These are phyloP conservation scores for Metschnikowia cubensis DNA, from an alignment of 805 yeast species.

Conservation along the genomic window DNA sequence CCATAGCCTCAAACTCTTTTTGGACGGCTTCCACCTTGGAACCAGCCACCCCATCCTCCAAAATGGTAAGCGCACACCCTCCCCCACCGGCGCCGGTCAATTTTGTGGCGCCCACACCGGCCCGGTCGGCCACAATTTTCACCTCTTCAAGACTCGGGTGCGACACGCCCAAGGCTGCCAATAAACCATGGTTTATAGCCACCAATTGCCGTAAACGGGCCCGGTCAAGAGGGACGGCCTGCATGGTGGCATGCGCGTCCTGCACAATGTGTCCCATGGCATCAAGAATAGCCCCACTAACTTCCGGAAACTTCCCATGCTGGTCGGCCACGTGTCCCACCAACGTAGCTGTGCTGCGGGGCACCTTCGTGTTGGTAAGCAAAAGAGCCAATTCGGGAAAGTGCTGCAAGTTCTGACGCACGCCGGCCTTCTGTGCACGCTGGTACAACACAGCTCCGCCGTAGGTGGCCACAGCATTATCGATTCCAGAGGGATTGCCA, in stretches of 20 bases:
- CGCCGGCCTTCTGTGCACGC: slow-evolving; percentile 56
- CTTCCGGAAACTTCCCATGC: slow-evolving; percentile 48
- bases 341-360: slow-evolving; percentile 79
- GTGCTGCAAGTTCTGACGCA: slow-evolving; percentile 62
- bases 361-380: slow-evolving; percentile 81
- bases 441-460: slow-evolving; percentile 96
- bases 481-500: slow-evolving; percentile 96
- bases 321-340: slow-evolving; percentile 72
- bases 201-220: slow-evolving; percentile 57
- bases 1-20: slow-evolving; percentile 37
- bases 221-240: slow-evolving; percentile 46
- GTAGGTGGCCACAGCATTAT: slow-evolving; percentile 90
- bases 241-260: slow-evolving; percentile 67
- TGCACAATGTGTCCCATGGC: slow-evolving; percentile 72
- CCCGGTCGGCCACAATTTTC: slow-evolving; percentile 58
- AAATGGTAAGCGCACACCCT: slow-evolving; percentile 91
- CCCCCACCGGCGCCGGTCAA: slow-evolving; percentile 99
- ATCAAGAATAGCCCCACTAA: slow-evolving; percentile 57
- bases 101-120: slow-evolving; percentile 78
- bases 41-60: slow-evolving; percentile 44
- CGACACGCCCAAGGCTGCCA: slow-evolving; percentile 83
- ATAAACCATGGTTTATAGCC: slow-evolving; percentile 80
- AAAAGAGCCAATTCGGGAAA: slow-evolving; percentile 73
- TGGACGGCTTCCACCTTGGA: slow-evolving; percentile 35
- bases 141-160: slow-evolving; percentile 87